Percentiles rank a stretch among this genome's conserved stretches.
Conservation (phyloP, 2,329 filamentous ascomycete genomes). For the Alternaria sp. region DNA sequence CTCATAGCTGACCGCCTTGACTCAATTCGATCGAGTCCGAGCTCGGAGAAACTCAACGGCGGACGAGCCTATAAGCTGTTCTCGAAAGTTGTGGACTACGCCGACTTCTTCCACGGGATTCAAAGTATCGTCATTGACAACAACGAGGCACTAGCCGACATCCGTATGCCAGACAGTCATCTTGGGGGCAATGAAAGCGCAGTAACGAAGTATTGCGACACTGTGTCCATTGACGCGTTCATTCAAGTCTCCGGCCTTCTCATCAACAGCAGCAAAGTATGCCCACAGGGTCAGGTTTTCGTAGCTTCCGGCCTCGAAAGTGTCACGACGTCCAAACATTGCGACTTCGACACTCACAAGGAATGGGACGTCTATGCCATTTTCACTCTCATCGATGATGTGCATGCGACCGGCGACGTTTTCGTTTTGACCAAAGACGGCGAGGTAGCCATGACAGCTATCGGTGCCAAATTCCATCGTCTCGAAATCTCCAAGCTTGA, state of each 20-base stretch:
- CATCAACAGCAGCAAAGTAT: slow-evolving; percentile 23
- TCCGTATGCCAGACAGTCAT: slow-evolving; percentile 7
- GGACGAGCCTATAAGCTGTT: slow-evolving; percentile 23
- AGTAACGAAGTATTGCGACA: slow-evolving; percentile 13
- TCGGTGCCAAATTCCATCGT: slow-evolving; percentile 17
- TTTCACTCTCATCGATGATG: background rate
- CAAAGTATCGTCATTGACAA: slow-evolving; percentile 15
- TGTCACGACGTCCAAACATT: slow-evolving; percentile 8
- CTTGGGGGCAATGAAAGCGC: slow-evolving; percentile 17
- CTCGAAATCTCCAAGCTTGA: slow-evolving; percentile 19
- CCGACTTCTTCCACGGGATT: slow-evolving; percentile 19
- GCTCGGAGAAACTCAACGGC: slow-evolving; percentile 14
- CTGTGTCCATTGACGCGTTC: slow-evolving; percentile 23
- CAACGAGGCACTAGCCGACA: slow-evolving; percentile 16
- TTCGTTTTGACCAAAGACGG: slow-evolving; percentile 10
- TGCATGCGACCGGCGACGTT: slow-evolving; percentile 18
- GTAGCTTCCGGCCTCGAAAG: slow-evolving; percentile 21
- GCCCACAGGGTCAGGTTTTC: slow-evolving; percentile 16
- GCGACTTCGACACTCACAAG: slow-evolving; percentile 7
- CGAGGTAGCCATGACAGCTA: slow-evolving; percentile 9
- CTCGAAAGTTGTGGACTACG: slow-evolving; percentile 22
- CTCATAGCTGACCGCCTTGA: slow-evolving; percentile 11
- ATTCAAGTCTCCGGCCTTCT: slow-evolving; percentile 25
- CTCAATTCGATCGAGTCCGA: background rate
- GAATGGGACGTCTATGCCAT: slow-evolving; percentile 17